Percentiles rank a stretch among this genome's conserved stretches.
Evolutionary conservation across 345 rosid genomes (phyloP).

Genomic region (Odontarrhena argentea): DNA sequence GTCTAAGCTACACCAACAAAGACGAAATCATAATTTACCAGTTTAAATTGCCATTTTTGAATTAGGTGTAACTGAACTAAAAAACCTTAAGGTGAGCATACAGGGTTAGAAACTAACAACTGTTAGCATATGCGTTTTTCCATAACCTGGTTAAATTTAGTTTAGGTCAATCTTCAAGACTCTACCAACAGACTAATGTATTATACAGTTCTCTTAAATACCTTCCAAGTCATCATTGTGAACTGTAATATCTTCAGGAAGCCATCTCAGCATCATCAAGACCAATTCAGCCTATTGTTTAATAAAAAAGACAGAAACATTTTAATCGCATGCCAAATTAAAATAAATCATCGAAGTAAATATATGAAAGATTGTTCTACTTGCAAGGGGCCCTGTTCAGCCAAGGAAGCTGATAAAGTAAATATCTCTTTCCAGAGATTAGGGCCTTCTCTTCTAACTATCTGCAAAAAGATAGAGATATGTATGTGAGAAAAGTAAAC

Average conservation of each 20-base stretch:
- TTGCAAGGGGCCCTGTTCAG: constrained; percentile 72
- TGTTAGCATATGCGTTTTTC: background rate
- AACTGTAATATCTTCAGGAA: constrained; percentile 92
- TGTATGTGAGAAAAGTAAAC: background rate
- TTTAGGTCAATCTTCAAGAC: background rate
- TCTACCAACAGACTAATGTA: constrained; percentile 2
- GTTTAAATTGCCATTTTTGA: background rate
- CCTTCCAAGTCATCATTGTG: constrained; percentile 96
- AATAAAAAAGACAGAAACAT: constrained; percentile 19
- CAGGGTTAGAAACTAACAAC: background rate
- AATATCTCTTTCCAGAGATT: constrained; percentile 71
- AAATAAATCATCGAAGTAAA: constrained; percentile 19
- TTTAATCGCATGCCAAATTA: constrained; percentile 1
- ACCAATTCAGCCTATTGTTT: constrained; percentile 71
- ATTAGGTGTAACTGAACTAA: background rate
- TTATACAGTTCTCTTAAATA: constrained; percentile 30
- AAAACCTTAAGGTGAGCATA: background rate
- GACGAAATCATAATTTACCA: background rate
- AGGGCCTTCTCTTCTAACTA: constrained; percentile 78
- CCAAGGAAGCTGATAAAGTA: constrained; percentile 61
- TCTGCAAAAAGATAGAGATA: constrained; percentile 48
- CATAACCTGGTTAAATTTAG: background rate
- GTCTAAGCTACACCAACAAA: background rate
- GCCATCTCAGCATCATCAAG: constrained; percentile 83
- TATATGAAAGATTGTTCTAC: constrained; percentile 40